Evolutionary conservation across 768 basidiomycete species (phyloP).

Genomic region (Heimioporus sp.): DNA sequence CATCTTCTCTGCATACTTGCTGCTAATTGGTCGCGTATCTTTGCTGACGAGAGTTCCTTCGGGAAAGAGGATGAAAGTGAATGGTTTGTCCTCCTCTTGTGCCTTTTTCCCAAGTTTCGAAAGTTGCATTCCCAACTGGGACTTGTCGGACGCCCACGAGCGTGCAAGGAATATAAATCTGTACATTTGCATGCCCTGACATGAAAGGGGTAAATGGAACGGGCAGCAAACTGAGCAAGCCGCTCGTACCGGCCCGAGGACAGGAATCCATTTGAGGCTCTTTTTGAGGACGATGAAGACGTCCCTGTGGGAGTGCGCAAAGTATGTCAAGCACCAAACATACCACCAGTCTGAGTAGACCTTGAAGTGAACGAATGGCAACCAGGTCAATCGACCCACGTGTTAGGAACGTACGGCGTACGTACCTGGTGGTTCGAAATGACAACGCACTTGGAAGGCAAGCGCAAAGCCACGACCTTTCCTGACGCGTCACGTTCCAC

Average conservation of each 20-base stretch:
- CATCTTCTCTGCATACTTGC: slow-evolving; percentile 84
- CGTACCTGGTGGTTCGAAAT: slow-evolving; percentile 92
- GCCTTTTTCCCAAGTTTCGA: slow-evolving; percentile 67
- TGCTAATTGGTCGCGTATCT: slow-evolving; percentile 81
- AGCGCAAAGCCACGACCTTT: slow-evolving; percentile 53
- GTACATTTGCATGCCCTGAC: slow-evolving; percentile 89
- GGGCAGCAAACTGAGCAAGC: background rate
- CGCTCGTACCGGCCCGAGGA: slow-evolving; percentile 79
- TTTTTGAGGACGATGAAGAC: slow-evolving; percentile 93
- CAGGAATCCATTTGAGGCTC: slow-evolving; percentile 79
- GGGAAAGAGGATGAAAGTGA: slow-evolving; percentile 88
- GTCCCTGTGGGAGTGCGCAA: slow-evolving; percentile 62
- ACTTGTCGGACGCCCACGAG: slow-evolving; percentile 84
- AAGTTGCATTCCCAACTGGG: slow-evolving; percentile 62
- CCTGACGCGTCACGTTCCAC: slow-evolving; percentile 58
- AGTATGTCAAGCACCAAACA: slow-evolving; percentile 80
- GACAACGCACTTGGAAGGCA: slow-evolving; percentile 79
- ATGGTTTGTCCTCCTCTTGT: slow-evolving; percentile 63
- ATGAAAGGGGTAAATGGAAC: slow-evolving; percentile 5
- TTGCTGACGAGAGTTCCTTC: slow-evolving; percentile 93
- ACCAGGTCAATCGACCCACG: slow-evolving; percentile 2
- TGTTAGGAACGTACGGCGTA: background rate
- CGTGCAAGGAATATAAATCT: slow-evolving; percentile 91
- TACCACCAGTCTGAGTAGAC: slow-evolving; percentile 87
- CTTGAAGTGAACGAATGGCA: slow-evolving; percentile 31